phyloP scores from a whole-genome alignment of 768 basidiomycete genomes.

The Panaeolus cyanescens region DNA sequence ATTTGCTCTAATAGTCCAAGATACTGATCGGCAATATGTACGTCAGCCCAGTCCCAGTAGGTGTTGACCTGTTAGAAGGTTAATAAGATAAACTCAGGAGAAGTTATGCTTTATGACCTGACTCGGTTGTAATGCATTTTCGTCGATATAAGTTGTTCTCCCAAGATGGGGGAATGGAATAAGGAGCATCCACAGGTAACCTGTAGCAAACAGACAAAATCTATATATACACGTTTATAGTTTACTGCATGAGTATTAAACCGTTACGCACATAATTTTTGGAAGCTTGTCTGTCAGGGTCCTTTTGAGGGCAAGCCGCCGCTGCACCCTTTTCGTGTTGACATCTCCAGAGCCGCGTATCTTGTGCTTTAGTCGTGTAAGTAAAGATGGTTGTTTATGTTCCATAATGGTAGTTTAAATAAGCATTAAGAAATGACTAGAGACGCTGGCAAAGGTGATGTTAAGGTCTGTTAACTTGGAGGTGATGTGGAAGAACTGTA shows the following conservation, averaged over 20 bases:
- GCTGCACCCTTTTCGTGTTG: constrained; percentile 43
- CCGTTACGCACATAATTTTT: background rate
- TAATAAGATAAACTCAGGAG: background rate
- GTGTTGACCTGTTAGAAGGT: constrained; percentile 70
- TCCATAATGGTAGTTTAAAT: background rate
- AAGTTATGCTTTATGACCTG: constrained; percentile 53
- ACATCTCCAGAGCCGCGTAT: constrained; percentile 23
- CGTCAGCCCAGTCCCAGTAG: constrained; percentile 91
- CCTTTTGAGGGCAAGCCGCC: constrained; percentile 40
- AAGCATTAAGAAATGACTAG: background rate
- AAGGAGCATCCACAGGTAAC: constrained; percentile 83
- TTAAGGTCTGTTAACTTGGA: too few relatives aligned
- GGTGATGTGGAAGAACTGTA: too few relatives aligned
- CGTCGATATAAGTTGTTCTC: constrained; percentile 81
- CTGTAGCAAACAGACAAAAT: constrained; percentile 55
- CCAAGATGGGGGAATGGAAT: constrained; percentile 71
- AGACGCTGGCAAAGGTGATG: too few relatives aligned
- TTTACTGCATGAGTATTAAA: background rate
- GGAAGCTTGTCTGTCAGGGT: constrained; percentile 26
- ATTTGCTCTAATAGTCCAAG: constrained; percentile 69
- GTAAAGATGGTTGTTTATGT: background rate
- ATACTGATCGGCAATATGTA: constrained; percentile 83
- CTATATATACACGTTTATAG: constrained; percentile 32
- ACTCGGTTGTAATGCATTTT: constrained; percentile 92
- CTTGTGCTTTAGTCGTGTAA: background rate